Conservation (phyloP, 2,329 filamentous ascomycete genomes). For the Aureobasidium namibiae region DNA sequence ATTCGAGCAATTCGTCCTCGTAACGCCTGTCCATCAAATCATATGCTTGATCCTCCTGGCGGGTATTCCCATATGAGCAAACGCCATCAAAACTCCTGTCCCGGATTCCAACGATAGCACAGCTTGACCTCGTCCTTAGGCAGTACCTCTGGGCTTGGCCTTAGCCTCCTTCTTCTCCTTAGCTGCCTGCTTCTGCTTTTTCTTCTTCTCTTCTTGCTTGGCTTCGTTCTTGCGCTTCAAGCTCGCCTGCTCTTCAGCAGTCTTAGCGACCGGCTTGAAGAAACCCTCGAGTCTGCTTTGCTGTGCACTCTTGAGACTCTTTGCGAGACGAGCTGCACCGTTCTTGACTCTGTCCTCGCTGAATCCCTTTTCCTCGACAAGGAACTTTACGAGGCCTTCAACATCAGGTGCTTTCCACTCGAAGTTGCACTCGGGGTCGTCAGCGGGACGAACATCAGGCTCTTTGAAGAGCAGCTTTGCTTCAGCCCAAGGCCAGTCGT, state of each 20-base stretch:
- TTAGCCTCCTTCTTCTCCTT: constrained; percentile 93
- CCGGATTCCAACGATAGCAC: not conserved
- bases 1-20: not conserved
- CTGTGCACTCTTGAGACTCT: constrained; percentile 84
- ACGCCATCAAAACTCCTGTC: constrained; percentile 6
- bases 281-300: constrained; percentile 91
- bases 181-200: constrained; percentile 87
- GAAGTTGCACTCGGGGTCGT: constrained; percentile 85
- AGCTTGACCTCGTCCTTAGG: not conserved
- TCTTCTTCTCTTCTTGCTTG: constrained; percentile 86
- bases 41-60: not conserved
- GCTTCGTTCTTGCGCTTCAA: constrained; percentile 92
- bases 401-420: constrained; percentile 95
- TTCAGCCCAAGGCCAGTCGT: constrained; percentile 95
- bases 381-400: constrained; percentile 79
- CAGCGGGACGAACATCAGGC: constrained; percentile 77
- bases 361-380: constrained; percentile 93
- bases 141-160: constrained; percentile 66
- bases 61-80: constrained; percentile 12
- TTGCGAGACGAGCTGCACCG: constrained; percentile 69
- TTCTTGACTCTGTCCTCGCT: constrained; percentile 85
- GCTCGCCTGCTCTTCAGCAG: constrained; percentile 72
- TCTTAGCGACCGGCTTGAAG: constrained; percentile 88
- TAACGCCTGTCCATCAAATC: not conserved
- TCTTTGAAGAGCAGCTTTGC: constrained; percentile 86